These are phyloP conservation scores for Tricholoma matsutake DNA, from an alignment of 768 basidiomycete genomes.

Conservation along the genomic window DNA sequence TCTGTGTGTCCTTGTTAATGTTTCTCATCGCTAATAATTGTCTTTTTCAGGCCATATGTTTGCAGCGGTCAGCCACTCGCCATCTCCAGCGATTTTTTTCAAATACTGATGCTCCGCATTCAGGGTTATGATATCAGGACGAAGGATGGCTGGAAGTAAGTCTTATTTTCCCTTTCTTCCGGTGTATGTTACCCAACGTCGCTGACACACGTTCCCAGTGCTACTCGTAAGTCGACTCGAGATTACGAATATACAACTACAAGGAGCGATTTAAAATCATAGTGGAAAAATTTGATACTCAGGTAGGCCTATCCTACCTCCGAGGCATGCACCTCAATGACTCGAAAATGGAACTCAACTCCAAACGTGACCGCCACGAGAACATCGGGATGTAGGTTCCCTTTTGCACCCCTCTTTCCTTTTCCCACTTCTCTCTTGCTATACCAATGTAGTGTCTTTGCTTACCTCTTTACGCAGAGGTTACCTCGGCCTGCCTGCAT, in stretches of 20 bases:
- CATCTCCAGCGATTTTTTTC: neutral
- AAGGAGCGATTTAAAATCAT: neutral
- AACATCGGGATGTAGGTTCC: slow-evolving; percentile 75
- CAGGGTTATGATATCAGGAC: slow-evolving; percentile 83
- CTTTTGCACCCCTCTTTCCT: too few species aligned
- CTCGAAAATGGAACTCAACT: slow-evolving; percentile 60
- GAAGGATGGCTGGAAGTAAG: slow-evolving; percentile 68
- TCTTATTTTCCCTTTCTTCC: slow-evolving; percentile 9
- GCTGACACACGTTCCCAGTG: slow-evolving; percentile 9
- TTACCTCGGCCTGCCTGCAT: slow-evolving; percentile 58
- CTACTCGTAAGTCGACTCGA: slow-evolving; percentile 19
- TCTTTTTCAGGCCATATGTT: slow-evolving; percentile 63
- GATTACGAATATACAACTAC: too few species aligned
- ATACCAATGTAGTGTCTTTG: neutral
- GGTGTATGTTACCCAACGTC: neutral
- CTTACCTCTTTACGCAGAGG: slow-evolving; percentile 44
- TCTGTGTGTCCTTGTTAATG: slow-evolving; percentile 1
- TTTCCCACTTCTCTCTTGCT: neutral
- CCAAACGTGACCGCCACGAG: slow-evolving; percentile 77
- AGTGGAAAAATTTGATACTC: slow-evolving; percentile 66
- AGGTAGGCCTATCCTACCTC: slow-evolving; percentile 70
- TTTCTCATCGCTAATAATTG: neutral
- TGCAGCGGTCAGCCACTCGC: slow-evolving; percentile 53
- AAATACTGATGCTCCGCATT: neutral
- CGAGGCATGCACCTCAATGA: slow-evolving; percentile 87